Percentiles rank a stretch among this genome's conserved stretches.
Evolutionary conservation across 192 early-diverging fungal species (phyloP).

Genomic region (Podila clonocystis): DNA sequence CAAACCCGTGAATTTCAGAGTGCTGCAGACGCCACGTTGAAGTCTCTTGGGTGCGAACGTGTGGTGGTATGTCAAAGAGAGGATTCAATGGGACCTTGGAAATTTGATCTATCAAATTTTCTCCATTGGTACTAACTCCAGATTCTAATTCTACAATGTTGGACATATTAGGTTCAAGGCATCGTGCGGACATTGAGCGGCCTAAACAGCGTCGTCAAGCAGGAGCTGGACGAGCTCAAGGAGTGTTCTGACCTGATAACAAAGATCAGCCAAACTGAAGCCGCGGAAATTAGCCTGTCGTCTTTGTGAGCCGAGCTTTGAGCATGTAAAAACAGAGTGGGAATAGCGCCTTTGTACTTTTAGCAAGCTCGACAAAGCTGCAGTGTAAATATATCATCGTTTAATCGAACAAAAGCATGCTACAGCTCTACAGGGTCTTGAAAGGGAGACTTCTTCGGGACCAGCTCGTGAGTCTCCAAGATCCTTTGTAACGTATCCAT

Average conservation of each 20-base stretch:
- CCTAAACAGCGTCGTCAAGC: background rate
- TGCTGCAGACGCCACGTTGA: background rate
- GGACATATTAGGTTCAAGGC: too few species aligned
- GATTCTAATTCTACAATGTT: background rate
- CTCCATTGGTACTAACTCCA: background rate
- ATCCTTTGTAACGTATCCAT: slow-evolving; percentile 12
- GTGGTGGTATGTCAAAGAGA: background rate
- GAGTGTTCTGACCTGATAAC: background rate
- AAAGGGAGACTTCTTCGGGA: slow-evolving; percentile 16
- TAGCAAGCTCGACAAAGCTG: too few species aligned
- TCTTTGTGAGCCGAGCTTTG: too few species aligned
- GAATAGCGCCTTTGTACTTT: too few species aligned
- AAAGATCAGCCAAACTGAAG: slow-evolving; percentile 1
- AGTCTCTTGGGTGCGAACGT: background rate
- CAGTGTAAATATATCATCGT: background rate
- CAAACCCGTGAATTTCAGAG: slow-evolving; percentile 1
- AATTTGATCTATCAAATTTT: background rate
- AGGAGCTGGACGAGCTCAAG: slow-evolving; percentile 8
- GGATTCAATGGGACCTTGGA: background rate
- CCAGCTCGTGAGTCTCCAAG: slow-evolving; percentile 18
- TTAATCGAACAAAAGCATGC: background rate
- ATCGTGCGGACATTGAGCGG: background rate
- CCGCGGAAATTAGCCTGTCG: background rate
- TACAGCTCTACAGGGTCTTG: slow-evolving; percentile 4
- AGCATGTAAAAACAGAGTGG: too few species aligned